Base-by-base conservation (phyloP, 768 basidiomycete species). In the Rhizopogon vinicolor region DNA sequence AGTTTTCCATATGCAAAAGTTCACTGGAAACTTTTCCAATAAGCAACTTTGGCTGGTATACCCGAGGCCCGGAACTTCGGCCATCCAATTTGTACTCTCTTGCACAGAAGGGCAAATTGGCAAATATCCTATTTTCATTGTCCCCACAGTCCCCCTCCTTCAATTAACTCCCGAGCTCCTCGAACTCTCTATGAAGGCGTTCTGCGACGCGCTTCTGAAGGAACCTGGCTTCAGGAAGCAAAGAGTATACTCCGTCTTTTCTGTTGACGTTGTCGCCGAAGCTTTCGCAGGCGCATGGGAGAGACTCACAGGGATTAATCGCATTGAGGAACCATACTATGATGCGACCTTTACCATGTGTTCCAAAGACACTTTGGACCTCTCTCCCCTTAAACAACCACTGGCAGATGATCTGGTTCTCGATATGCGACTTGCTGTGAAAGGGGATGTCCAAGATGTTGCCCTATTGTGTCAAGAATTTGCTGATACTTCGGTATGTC, bases 181-280 rank as follows among this genome's bases (percentile, higher is more conserved):
- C 31, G 59, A 67, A 45, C 43, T 62, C n/a, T 62, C 72, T 1
- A 68, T 70, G 40, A 64, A 82, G 13, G 53, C 62, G 2, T 69
- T 90, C 10, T 59, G 65, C 8, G 58, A 51, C 0, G 49, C 60
- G 3, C 72, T 81, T 18, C 67, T 70, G 10, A 51, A 55, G 5
- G 62, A 69, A 31, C 9, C 35, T 16, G 35, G 18, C 33, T 33
- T 49, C 48, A 25, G 3, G 19, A 37, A 4, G 14, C 33, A 16
- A 14, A 74, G 86, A 10, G 73, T 86, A 0, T 91, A 84, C 65
- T 87, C 89, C 1, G 74, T 89, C 8, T 91, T 88, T 59, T 81
- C 84, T 1, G 72, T 77, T 5, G 74, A 81, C 4, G 60, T 63
- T 6, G 68, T 89, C 16, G 69, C 81, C 3, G 41, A 57, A 7